These are phyloP conservation scores for Gelatoporia subvermispora DNA, from an alignment of 768 basidiomycete genomes.

Conservation along the genomic window DNA sequence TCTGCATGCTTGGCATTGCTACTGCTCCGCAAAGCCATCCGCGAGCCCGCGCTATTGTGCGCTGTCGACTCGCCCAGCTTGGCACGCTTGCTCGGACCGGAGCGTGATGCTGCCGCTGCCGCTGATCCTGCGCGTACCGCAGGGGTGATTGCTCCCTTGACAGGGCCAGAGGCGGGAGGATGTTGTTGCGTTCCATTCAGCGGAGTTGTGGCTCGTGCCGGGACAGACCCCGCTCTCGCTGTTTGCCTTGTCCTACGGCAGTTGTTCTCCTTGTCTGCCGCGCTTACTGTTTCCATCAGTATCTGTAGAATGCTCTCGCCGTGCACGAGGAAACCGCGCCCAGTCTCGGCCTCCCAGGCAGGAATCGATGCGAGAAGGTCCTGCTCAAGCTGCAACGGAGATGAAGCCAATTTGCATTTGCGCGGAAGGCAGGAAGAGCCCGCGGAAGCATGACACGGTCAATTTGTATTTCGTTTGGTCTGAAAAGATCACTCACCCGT, in stretches of 20 bases:
- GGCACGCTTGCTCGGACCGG: constrained; percentile 61
- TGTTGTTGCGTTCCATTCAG: constrained; percentile 26
- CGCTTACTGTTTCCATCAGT: constrained; percentile 64
- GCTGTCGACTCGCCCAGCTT: constrained; percentile 42
- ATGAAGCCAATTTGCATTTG: too few relatives aligned
- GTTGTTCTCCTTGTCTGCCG: constrained; percentile 76
- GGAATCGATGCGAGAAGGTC: constrained; percentile 78
- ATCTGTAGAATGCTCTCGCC: constrained; percentile 78
- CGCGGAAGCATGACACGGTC: background rate
- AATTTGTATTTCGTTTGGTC: too few relatives aligned
- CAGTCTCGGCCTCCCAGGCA: constrained; percentile 77
- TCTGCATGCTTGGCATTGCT: constrained; percentile 29
- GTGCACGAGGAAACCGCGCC: constrained; percentile 75
- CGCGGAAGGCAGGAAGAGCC: background rate
- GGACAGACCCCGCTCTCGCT: constrained; percentile 49
- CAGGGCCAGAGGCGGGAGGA: constrained; percentile 23
- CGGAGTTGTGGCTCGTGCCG: constrained; percentile 59
- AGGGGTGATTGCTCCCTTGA: constrained; percentile 45
- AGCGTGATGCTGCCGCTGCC: constrained; percentile 32
- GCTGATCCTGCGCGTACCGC: constrained; percentile 54
- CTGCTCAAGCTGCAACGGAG: constrained; percentile 68
- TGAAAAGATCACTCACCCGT: constrained; percentile 48
- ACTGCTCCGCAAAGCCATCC: background rate
- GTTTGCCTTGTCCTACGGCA: constrained; percentile 15
- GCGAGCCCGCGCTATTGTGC: constrained; percentile 11